Evolutionary conservation across 2,329 filamentous ascomycete genomes (phyloP), one percentile per base, ranked within the genome.

Genomic region (Alternaria dauci): DNA sequence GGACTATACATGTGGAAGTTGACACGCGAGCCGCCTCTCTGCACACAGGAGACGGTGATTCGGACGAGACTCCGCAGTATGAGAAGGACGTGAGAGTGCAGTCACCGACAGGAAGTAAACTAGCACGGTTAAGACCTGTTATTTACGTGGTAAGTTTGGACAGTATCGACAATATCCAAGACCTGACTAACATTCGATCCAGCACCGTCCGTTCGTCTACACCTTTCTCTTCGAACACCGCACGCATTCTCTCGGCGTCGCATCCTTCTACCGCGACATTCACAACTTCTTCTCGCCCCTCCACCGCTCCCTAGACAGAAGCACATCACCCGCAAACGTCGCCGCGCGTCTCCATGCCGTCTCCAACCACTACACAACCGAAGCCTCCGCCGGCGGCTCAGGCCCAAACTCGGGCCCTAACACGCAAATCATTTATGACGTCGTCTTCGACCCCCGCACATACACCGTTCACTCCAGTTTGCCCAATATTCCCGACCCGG

Each of bases 171-270:
- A n/a, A 12, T 2, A 4, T 12, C 9, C 2, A 7, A 16, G 8
- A 16, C 32, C 9, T 12, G 23, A 26, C 51, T 59, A 52, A 62
- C 38, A 4, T 3, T 1, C 7, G 25, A 3, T 16, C 4, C 32
- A 79, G 76, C 82, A 89, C 74, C 86, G 85, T 25, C 92, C 92
- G 0, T 94, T 94, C 77, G 86, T 94, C 48, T 94, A 91, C 74
- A 86, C 89, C 1, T 89, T 95, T 62, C 81, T 95, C 4, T 94
- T 94, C 76, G 79, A 85, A 48, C 80, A 85, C 42, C 82, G 83
- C 47, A 89, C 89, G 7, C 83, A 86, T 55, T 86, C 87, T 2
- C 73, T 85, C 18, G 74, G 70, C 36, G 75, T 81, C 8, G 68
- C 78, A 2, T 71, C 74, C 11, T 83, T 84, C 71, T 84, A 84